phyloP scores from a whole-genome alignment of 306 rosid genomes.

The cucumber (Cucumis sativus) region Cucumber_9930_V3 NC_026658.2:24771001-24771500 shows the following conservation, averaged over 20 bases:
- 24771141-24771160: not conserved
- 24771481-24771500: slow-evolving; percentile 61
- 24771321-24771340: not conserved
- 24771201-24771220: not conserved
- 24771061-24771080: not conserved
- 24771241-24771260: not conserved
- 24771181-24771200: too few relatives aligned
- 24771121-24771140: too few relatives aligned
- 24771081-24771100: not conserved
- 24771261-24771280: not conserved
- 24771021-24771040: not conserved
- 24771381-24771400: not conserved
- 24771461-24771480: slow-evolving; percentile 32
- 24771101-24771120: too few relatives aligned
- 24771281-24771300: not conserved
- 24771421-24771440: not conserved
- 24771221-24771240: not conserved
- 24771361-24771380: not conserved
- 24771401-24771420: not conserved
- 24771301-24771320: not conserved
- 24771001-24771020: not conserved
- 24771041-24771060: not conserved
- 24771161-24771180: not conserved
- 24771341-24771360: not conserved
- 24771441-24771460: slow-evolving; percentile 21